Evolutionary conservation across 202 grass and related monocot species (phyloP).

Genomic region (Carex arenaria): DNA sequence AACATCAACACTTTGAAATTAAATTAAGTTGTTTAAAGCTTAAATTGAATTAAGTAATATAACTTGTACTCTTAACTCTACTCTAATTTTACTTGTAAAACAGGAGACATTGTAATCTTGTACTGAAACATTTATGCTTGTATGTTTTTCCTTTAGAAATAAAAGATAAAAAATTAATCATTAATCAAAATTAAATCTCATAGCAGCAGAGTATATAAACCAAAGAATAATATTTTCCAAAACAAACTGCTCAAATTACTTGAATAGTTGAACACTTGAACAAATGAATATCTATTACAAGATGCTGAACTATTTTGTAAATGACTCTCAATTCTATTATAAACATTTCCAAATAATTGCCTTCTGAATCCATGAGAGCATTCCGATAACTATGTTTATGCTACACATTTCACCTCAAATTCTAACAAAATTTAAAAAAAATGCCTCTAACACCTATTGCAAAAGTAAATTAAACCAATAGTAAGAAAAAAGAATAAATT

Average conservation of each 20-base stretch:
- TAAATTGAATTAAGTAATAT: too few species aligned
- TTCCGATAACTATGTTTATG: background rate
- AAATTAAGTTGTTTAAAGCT: too few species aligned
- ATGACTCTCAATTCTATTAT: background rate
- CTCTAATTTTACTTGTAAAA: too few species aligned
- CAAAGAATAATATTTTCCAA: background rate
- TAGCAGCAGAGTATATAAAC: background rate
- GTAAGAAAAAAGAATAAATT: background rate
- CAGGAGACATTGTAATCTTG: too few species aligned
- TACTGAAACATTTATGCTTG: too few species aligned
- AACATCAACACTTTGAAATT: too few species aligned
- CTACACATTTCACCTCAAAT: conserved; percentile 15
- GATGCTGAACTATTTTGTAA: background rate
- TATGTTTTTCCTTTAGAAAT: too few species aligned
- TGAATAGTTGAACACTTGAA: background rate
- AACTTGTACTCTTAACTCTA: too few species aligned
- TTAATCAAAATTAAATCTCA: background rate
- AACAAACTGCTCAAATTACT: background rate
- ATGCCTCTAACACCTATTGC: background rate
- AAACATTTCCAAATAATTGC: background rate
- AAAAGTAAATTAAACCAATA: background rate
- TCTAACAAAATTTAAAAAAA: background rate
- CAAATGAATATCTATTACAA: conserved; percentile 18
- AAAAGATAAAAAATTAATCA: background rate
- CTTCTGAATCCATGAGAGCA: background rate